Evolutionary conservation across 2,329 filamentous ascomycete species (phyloP).

Genomic region (Trichoderma polysporum): DNA sequence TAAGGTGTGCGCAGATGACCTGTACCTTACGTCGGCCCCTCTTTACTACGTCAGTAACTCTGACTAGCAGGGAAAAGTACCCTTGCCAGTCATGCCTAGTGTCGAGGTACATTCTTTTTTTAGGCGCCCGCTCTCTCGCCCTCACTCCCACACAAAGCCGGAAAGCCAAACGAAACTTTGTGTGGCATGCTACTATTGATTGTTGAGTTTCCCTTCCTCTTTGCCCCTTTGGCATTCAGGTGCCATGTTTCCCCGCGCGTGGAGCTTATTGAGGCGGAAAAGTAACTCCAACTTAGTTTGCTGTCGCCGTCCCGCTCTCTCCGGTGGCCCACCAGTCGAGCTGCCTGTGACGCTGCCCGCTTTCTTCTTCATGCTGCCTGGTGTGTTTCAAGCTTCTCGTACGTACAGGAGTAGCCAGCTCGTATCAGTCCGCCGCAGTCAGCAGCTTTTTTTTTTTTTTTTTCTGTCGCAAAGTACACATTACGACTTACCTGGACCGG

Average conservation of each 20-base stretch:
- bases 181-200: neutral
- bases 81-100: neutral
- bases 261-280: neutral
- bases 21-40: constrained; percentile 37
- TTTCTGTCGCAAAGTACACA: neutral
- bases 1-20: constrained; percentile 38
- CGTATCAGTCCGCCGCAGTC: neutral
- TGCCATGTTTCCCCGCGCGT: neutral
- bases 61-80: neutral
- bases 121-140: neutral
- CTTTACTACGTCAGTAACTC: constrained; percentile 16
- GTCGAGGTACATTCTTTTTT: constrained; percentile 8
- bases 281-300: neutral
- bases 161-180: neutral
- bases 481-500: neutral
- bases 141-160: neutral
- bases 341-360: neutral
- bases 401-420: neutral
- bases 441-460: neutral
- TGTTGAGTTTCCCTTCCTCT: neutral
- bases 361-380: neutral
- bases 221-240: neutral
- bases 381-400: neutral
- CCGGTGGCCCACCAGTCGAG: neutral
- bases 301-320: neutral